Evolutionary conservation across 306 rosid genomes (phyloP).

Genomic region (Dicorynia guianensis): DNA sequence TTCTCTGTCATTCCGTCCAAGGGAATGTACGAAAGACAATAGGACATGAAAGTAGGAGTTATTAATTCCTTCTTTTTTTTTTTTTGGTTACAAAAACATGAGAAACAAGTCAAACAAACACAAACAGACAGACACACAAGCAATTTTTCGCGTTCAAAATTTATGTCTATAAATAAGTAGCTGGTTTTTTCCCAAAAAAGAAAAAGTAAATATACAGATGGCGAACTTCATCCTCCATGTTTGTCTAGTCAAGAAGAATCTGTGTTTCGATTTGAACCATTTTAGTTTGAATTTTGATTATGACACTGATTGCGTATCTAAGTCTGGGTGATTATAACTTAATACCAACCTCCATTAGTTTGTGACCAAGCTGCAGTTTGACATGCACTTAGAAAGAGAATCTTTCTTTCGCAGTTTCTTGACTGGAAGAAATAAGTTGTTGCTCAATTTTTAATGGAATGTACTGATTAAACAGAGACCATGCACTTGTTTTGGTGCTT

Average conservation of each 20-base stretch:
- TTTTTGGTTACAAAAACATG: too few relatives aligned
- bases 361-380: not conserved
- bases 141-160: too few relatives aligned
- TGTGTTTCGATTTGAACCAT: conserved; percentile 23
- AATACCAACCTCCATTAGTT: not conserved
- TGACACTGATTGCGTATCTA: too few relatives aligned
- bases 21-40: too few relatives aligned
- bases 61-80: too few relatives aligned
- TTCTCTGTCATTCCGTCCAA: too few relatives aligned
- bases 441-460: not conserved
- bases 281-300: not conserved
- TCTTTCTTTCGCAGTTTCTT: not conserved
- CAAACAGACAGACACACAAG: too few relatives aligned
- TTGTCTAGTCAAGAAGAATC: conserved; percentile 25
- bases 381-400: not conserved
- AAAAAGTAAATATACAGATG: not conserved
- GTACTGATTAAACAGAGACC: not conserved
- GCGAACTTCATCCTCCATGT: conserved; percentile 7
- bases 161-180: too few relatives aligned
- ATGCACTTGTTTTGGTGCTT: not conserved
- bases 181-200: too few relatives aligned
- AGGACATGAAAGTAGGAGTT: too few relatives aligned
- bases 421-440: conserved; percentile 1
- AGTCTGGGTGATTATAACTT: not conserved
- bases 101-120: too few relatives aligned